Percentiles rank a stretch among this genome's conserved stretches.
Conservation (phyloP, 1,284 basidiomycete genomes). For the Butyriboletus appendiculatus region DNA sequence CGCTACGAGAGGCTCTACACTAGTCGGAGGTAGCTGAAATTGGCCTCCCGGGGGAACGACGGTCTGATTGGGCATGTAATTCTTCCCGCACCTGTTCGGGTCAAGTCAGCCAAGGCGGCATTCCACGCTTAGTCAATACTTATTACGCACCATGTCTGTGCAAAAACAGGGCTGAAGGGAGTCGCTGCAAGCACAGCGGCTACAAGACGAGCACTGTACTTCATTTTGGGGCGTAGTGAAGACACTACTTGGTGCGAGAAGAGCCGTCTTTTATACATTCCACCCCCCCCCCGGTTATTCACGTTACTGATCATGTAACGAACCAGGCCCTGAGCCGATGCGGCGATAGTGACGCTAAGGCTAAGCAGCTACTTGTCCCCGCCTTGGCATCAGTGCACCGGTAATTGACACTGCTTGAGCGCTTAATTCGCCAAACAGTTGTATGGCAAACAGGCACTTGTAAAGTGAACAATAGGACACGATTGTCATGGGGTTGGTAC, state of each 20-base stretch:
- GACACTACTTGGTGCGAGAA: no score
- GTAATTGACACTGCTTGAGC: neutral
- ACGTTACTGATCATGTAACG: neutral
- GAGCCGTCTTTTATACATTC: neutral
- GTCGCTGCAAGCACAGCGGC: slow-evolving; percentile 2
- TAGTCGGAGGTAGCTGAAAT: slow-evolving; percentile 53
- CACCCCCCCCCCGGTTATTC: neutral
- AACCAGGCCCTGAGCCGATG: no score
- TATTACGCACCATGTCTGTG: slow-evolving; percentile 29
- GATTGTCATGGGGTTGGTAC: no score
- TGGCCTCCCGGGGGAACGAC: slow-evolving; percentile 59
- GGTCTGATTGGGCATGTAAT: slow-evolving; percentile 55
- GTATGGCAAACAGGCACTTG: no score
- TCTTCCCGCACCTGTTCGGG: slow-evolving; percentile 60
- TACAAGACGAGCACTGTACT: neutral
- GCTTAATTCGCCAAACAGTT: neutral
- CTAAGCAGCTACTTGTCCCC: neutral
- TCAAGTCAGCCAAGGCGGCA: neutral
- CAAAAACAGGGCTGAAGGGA: slow-evolving; percentile 7
- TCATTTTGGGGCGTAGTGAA: slow-evolving; percentile 11
- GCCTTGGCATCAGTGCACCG: neutral
- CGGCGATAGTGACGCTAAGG: neutral
- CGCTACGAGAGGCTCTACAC: slow-evolving; percentile 55
- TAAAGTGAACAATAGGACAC: no score
- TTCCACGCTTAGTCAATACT: neutral